phyloP scores from a whole-genome alignment of 768 basidiomycete species.

The Russula brevipes region DNA sequence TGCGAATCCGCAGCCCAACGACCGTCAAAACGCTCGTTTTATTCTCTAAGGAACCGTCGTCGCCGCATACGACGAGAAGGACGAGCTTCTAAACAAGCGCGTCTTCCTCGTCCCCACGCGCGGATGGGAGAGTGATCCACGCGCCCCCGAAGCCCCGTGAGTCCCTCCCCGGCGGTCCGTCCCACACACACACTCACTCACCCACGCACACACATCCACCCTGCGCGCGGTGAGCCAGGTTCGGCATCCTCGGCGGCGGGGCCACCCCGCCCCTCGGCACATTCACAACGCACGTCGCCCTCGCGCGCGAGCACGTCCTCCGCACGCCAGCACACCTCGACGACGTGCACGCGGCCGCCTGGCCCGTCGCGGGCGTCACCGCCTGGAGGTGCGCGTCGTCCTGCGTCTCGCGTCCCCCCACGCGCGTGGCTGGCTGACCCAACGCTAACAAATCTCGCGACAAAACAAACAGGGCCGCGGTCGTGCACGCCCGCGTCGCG shows the following conservation, averaged over 20 bases:
- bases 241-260: constrained; percentile 63
- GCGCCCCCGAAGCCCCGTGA: constrained; percentile 62
- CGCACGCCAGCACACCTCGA: constrained; percentile 60
- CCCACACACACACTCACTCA: background rate
- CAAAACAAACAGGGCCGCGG: constrained; percentile 45
- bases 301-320: constrained; percentile 65
- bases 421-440: background rate
- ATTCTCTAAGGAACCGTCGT: constrained; percentile 51
- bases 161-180: constrained; percentile 15
- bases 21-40: too few relatives aligned
- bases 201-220: background rate
- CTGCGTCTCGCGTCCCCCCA: constrained; percentile 7
- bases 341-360: constrained; percentile 65
- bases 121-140: constrained; percentile 66
- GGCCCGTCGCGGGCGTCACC: constrained; percentile 73
- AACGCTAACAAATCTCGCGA: background rate
- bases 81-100: constrained; percentile 53
- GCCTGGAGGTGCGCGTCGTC: constrained; percentile 64
- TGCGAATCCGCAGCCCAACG: background rate
- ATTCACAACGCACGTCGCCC: constrained; percentile 69
- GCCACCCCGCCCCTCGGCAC: constrained; percentile 55
- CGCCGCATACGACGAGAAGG: constrained; percentile 47
- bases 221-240: constrained; percentile 31
- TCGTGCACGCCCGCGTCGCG: constrained; percentile 59
- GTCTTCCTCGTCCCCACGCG: constrained; percentile 74